A percentile compares a stretch with the other conserved stretches of the same genome.
Evolutionary conservation across 129 eudicot species (phyloP).

Genomic region (Mikania micrantha): DNA sequence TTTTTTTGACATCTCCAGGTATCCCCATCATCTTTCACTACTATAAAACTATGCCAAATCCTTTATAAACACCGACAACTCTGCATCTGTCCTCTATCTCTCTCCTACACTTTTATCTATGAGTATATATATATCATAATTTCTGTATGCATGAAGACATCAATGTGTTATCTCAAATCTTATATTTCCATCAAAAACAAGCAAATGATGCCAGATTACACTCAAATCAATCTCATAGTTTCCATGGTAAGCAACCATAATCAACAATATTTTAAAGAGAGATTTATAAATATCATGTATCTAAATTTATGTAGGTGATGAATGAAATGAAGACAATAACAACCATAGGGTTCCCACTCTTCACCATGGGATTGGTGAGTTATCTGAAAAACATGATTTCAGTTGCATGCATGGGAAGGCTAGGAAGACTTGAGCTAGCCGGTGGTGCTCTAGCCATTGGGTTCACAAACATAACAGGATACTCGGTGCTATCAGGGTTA

Average conservation of each 20-base stretch:
- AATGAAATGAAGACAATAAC: slow-evolving; percentile 71
- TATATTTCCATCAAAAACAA: slow-evolving; percentile 26
- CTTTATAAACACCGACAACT: slow-evolving; percentile 19
- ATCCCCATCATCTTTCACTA: slow-evolving; percentile 37
- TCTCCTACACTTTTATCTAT: slow-evolving; percentile 18
- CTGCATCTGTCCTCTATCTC: slow-evolving; percentile 24
- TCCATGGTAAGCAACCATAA: slow-evolving; percentile 39
- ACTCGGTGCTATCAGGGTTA: slow-evolving; percentile 85
- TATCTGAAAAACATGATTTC: slow-evolving; percentile 81
- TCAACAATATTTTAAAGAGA: neutral
- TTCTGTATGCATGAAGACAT: slow-evolving; percentile 21
- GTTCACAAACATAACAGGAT: slow-evolving; percentile 89
- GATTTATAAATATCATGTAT: neutral
- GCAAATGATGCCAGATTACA: slow-evolving; percentile 39
- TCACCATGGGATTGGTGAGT: slow-evolving; percentile 67
- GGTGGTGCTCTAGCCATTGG: slow-evolving; percentile 98
- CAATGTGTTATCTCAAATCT: slow-evolving; percentile 22
- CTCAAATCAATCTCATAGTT: slow-evolving; percentile 34
- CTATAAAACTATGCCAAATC: slow-evolving; percentile 41
- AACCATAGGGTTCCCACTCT: slow-evolving; percentile 64
- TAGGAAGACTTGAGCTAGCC: slow-evolving; percentile 96
- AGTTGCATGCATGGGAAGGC: slow-evolving; percentile 92
- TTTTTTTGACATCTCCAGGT: slow-evolving; percentile 14
- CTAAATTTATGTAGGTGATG: slow-evolving; percentile 43
- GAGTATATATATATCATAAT: neutral